phyloP scores from a whole-genome alignment of 1,284 basidiomycete genomes.

The Malassezia restricta region DNA sequence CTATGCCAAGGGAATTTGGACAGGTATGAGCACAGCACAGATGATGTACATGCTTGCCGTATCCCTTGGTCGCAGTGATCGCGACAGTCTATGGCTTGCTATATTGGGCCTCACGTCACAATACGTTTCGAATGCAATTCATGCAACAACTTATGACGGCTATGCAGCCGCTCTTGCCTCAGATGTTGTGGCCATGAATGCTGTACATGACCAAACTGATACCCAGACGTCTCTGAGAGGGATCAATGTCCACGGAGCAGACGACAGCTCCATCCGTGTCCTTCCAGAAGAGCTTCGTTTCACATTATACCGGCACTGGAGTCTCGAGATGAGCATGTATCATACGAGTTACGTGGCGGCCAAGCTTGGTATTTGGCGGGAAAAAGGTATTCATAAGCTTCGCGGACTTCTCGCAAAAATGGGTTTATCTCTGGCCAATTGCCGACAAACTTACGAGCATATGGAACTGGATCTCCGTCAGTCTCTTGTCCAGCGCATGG shows the following conservation, averaged over 20 bases:
- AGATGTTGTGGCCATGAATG: constrained; percentile 29
- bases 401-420: constrained; percentile 93
- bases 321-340: constrained; percentile 89
- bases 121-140: constrained; percentile 75
- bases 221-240: constrained; percentile 1
- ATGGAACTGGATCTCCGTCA: constrained; percentile 92
- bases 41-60: constrained; percentile 83
- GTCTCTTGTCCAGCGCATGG: constrained; percentile 67
- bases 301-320: constrained; percentile 93
- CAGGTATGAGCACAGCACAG: constrained; percentile 77
- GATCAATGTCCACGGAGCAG: constrained; percentile 19
- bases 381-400: constrained; percentile 73
- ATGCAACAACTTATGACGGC: constrained; percentile 67
- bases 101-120: constrained; percentile 88
- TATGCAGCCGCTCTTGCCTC: constrained; percentile 29
- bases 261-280: constrained; percentile 35
- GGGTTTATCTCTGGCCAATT: constrained; percentile 88
- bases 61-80: constrained; percentile 74
- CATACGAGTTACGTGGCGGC: constrained; percentile 92
- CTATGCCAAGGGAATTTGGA: constrained; percentile 71
- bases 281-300: constrained; percentile 53
- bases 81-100: constrained; percentile 89
- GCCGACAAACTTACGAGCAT: constrained; percentile 80
- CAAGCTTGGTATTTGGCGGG: constrained; percentile 91
- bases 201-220: constrained; percentile 15